Conservation (phyloP, 345 rosid genomes). For the Salix brachista region DNA sequence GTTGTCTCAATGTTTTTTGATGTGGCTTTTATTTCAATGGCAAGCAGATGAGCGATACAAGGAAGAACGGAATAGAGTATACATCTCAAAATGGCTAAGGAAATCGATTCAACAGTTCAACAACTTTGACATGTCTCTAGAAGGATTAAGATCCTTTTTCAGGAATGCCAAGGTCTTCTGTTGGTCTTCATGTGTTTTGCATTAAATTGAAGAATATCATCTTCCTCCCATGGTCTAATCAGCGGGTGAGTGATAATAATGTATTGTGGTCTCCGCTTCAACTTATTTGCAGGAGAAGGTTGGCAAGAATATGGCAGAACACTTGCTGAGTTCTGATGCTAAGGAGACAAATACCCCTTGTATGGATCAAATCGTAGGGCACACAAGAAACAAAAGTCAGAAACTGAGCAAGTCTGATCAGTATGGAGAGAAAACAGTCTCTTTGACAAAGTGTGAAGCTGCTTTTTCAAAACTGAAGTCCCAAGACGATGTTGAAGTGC, state of each 20-base stretch:
- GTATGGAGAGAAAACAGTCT: conserved; percentile 18
- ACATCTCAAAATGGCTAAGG: conserved; percentile 94
- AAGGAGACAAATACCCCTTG: conserved; percentile 24
- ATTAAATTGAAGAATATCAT: not conserved
- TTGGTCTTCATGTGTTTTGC: not conserved
- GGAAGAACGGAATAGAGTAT: conserved; percentile 60
- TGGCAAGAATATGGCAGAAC: conserved; percentile 32
- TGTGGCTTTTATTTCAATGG: not conserved
- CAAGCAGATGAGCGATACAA: conserved; percentile 74
- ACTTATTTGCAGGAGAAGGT: conserved; percentile 48
- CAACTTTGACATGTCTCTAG: conserved; percentile 54
- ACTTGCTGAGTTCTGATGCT: conserved; percentile 22
- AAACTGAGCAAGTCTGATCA: conserved; percentile 33
- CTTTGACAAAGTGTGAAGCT: conserved; percentile 27
- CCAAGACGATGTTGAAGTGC: conserved; percentile 30
- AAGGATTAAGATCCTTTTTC: conserved; percentile 67
- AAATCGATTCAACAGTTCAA: conserved; percentile 61
- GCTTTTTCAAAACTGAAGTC: conserved; percentile 22
- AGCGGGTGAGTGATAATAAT: conserved; percentile 3
- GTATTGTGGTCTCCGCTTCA: conserved; percentile 20
- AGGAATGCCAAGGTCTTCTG: conserved; percentile 63
- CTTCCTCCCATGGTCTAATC: not conserved
- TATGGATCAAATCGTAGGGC: conserved; percentile 22
- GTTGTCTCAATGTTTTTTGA: not conserved
- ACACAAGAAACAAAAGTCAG: conserved; percentile 30